Evolutionary conservation across 2,329 filamentous ascomycete species (phyloP).

Genomic region (Alternaria novae-zelandiae): DNA sequence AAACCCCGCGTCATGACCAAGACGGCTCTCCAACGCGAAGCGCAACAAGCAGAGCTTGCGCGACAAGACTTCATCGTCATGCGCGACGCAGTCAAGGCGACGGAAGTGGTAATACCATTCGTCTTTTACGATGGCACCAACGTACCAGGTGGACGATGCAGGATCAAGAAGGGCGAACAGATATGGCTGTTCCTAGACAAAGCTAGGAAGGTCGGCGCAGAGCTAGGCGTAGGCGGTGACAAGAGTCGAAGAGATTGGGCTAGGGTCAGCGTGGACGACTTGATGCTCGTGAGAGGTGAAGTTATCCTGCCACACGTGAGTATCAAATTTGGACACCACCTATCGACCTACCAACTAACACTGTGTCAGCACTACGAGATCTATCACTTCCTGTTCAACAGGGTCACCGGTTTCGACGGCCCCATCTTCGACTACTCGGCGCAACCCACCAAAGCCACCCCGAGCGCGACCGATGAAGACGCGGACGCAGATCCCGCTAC

Average conservation of each 20-base stretch:
- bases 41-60: constrained; percentile 74
- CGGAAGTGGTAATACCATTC: constrained; percentile 90
- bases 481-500: constrained; percentile 27
- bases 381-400: constrained; percentile 95
- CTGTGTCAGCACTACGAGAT: constrained; percentile 85
- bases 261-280: constrained; percentile 88
- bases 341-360: constrained; percentile 16
- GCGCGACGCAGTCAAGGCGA: constrained; percentile 86
- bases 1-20: constrained; percentile 78
- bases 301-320: constrained; percentile 91
- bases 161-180: constrained; percentile 90
- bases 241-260: constrained; percentile 85
- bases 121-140: constrained; percentile 97
- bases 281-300: constrained; percentile 89
- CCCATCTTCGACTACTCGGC: constrained; percentile 78
- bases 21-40: constrained; percentile 77
- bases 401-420: constrained; percentile 74
- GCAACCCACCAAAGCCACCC: constrained; percentile 54
- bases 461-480: constrained; percentile 22
- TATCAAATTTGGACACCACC: not conserved
- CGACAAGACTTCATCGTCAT: constrained; percentile 80
- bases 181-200: constrained; percentile 93
- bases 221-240: constrained; percentile 73
- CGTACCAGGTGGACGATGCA: constrained; percentile 80
- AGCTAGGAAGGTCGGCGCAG: constrained; percentile 87